Percentiles rank a stretch among this genome's conserved stretches.
These are phyloP conservation scores for Aspergillus funiculosus DNA, from an alignment of 495 filamentous ascomycete species.

Conservation along the genomic window DNA sequence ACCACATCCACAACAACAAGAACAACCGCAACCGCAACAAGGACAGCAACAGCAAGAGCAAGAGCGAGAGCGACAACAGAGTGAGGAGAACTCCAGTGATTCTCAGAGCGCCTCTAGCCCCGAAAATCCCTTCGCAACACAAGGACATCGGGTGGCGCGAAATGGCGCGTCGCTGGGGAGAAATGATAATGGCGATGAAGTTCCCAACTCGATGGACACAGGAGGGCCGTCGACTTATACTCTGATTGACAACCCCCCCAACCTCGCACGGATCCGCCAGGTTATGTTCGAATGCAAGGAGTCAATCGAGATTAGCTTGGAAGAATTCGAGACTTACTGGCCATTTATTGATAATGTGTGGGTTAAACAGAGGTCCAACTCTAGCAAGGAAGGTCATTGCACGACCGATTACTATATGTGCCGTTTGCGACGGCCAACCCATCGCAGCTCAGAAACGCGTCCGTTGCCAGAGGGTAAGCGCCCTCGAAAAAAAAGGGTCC, in stretches of 20 bases:
- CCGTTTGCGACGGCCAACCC: conserved; percentile 42
- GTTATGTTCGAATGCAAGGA: conserved; percentile 48
- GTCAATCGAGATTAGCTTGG: conserved; percentile 46
- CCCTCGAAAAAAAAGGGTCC: conserved; percentile 44
- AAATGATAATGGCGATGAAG: neutral
- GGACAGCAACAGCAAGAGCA: too few relatives aligned
- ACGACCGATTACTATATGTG: conserved; percentile 51
- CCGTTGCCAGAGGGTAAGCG: conserved; percentile 49
- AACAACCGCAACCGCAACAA: too few relatives aligned
- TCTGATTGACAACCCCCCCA: conserved; percentile 42
- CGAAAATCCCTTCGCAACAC: neutral
- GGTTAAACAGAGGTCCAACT: conserved; percentile 47
- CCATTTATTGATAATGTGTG: conserved; percentile 52
- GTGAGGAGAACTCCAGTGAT: too few relatives aligned
- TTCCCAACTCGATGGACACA: neutral
- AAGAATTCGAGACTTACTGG: conserved; percentile 51
- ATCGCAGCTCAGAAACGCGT: conserved; percentile 37
- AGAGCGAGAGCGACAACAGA: too few relatives aligned
- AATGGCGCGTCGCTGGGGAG: too few relatives aligned
- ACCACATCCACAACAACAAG: neutral
- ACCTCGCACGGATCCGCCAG: conserved; percentile 41
- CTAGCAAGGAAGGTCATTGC: conserved; percentile 45
- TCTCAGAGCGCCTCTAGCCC: neutral
- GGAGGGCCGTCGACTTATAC: conserved; percentile 13
- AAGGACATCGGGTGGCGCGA: neutral